These are phyloP conservation scores for Haematococcus sp. DNA, from an alignment of 139 green algal genomes.

Conservation along the genomic window DNA sequence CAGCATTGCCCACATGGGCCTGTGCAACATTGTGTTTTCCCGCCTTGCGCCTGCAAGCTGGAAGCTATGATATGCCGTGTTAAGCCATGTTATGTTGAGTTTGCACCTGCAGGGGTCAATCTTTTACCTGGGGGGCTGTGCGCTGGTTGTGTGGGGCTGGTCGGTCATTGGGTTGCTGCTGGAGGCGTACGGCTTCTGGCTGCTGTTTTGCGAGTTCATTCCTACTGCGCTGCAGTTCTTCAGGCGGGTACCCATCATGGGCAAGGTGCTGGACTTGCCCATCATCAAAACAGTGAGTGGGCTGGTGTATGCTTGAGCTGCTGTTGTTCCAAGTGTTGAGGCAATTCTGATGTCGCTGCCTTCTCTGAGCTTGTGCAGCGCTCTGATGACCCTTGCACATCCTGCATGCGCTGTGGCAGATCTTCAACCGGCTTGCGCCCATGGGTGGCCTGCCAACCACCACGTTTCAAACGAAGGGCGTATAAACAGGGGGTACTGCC, in stretches of 20 bases:
- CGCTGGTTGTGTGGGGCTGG: constrained; percentile 85
- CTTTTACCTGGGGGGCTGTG: constrained; percentile 84
- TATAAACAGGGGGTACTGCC: too few relatives aligned
- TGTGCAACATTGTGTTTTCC: background rate
- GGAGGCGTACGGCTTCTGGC: constrained; percentile 92
- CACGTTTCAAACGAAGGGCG: background rate
- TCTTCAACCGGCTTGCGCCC: constrained; percentile 67
- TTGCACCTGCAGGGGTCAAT: constrained; percentile 61
- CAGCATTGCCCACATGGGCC: too few relatives aligned
- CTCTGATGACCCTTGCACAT: too few relatives aligned
- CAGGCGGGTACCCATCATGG: constrained; percentile 68
- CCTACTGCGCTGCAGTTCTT: constrained; percentile 90
- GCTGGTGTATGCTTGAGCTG: background rate
- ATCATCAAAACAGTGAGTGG: constrained; percentile 70
- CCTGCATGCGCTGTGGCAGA: constrained; percentile 23
- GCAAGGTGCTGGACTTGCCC: constrained; percentile 76
- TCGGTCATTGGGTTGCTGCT: constrained; percentile 80
- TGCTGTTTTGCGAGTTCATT: constrained; percentile 94
- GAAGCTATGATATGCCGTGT: too few relatives aligned
- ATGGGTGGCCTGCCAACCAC: constrained; percentile 32
- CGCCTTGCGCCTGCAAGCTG: too few relatives aligned
- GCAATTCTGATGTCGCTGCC: background rate
- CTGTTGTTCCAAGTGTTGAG: background rate
- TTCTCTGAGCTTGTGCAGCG: background rate
- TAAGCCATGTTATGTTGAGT: too few relatives aligned